These are phyloP conservation scores for Phlyctochytrium planicorne DNA, from an alignment of 192 early-diverging fungal species.

Conservation along the genomic window DNA sequence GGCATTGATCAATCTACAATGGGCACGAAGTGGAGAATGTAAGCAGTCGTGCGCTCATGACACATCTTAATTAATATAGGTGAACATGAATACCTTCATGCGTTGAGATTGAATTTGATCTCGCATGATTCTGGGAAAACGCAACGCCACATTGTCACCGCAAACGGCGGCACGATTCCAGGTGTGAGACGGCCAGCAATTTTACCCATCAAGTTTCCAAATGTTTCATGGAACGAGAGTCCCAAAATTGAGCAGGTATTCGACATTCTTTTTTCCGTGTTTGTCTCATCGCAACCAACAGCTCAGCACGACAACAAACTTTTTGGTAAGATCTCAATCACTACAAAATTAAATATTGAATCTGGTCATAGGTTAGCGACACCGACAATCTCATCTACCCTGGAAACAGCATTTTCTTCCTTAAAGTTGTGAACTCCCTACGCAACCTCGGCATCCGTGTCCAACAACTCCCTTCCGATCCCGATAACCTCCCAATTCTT, in stretches of 20 bases:
- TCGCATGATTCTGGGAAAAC: slow-evolving; percentile 21
- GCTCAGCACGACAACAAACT: slow-evolving; percentile 16
- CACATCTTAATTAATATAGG: not conserved
- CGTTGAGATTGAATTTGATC: slow-evolving; percentile 20
- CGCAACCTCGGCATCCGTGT: slow-evolving; percentile 16
- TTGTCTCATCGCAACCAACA: slow-evolving; percentile 9
- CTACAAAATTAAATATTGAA: no score
- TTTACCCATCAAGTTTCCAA: slow-evolving; percentile 24
- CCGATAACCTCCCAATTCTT: not conserved
- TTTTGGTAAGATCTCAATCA: no score
- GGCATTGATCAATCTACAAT: slow-evolving; percentile 17
- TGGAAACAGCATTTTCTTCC: not conserved
- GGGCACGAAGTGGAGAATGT: slow-evolving; percentile 25
- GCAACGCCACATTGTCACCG: not conserved
- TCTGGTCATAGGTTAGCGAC: no score
- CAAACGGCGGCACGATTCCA: slow-evolving; percentile 1
- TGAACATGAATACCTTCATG: slow-evolving; percentile 14
- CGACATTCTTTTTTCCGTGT: no score
- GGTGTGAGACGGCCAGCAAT: slow-evolving; percentile 21
- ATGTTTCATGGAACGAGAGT: slow-evolving; percentile 1
- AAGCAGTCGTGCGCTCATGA: not conserved
- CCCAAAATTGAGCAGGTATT: slow-evolving; percentile 2
- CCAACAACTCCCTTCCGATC: not conserved
- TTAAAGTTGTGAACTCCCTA: slow-evolving; percentile 16
- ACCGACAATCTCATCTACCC: not conserved